Evolutionary conservation across 345 rosid genomes (phyloP).

Genomic region (Balakata baccata): DNA sequence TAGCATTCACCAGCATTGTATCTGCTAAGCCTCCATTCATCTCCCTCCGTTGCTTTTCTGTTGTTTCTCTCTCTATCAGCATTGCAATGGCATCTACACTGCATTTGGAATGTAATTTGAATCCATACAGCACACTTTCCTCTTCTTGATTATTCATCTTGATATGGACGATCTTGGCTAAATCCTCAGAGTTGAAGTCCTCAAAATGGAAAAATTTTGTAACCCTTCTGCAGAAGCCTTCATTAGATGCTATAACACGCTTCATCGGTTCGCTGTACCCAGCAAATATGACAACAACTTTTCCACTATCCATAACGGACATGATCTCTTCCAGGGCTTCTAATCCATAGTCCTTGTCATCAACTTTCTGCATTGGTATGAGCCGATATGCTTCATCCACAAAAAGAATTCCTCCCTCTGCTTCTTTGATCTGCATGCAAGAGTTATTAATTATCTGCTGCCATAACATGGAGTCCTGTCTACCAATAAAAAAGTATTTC

Average conservation of each 20-base stretch:
- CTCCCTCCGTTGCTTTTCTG: conserved; percentile 83
- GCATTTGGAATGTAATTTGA: conserved; percentile 65
- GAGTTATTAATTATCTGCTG: conserved; percentile 4
- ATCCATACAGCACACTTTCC: conserved; percentile 60
- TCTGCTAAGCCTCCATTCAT: conserved; percentile 92
- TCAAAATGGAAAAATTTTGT: conserved; percentile 82
- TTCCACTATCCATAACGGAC: conserved; percentile 96
- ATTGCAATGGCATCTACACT: conserved; percentile 54
- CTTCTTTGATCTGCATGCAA: conserved; percentile 74
- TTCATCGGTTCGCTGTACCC: conserved; percentile 98
- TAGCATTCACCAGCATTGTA: conserved; percentile 78
- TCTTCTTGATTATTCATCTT: conserved; percentile 79
- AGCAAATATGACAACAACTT: conserved; percentile 83
- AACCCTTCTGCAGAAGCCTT: conserved; percentile 96
- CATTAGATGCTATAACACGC: conserved; percentile 86
- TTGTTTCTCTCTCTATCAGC: conserved; percentile 62
- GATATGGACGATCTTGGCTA: conserved; percentile 73
- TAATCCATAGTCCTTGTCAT: conserved; percentile 91
- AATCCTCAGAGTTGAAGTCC: conserved; percentile 68
- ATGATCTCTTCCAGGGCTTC: conserved; percentile 97
- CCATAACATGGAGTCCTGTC: neutral
- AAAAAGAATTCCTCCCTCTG: conserved; percentile 97
- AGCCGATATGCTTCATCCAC: conserved; percentile 95
- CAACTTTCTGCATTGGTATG: conserved; percentile 91
- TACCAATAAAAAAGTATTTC: conserved; percentile 5